Conservation (phyloP, 441 rosid species). For the Brassica balearica region DNA sequence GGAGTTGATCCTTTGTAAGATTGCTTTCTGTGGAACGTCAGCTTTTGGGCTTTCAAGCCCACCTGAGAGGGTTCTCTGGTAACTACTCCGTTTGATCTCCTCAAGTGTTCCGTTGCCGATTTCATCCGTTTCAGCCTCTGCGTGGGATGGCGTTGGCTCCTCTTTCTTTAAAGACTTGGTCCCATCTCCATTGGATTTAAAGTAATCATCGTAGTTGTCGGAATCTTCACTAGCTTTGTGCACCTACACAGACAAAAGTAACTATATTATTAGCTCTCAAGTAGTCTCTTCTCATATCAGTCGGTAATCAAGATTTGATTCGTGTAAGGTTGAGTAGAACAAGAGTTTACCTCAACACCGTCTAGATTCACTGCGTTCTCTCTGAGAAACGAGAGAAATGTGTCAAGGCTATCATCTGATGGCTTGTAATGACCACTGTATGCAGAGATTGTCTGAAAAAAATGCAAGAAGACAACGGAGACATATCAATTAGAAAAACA, state of each 20-base stretch:
- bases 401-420: slow-evolving; percentile 67
- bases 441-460: slow-evolving; percentile 75
- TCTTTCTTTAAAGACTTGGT: slow-evolving; percentile 30
- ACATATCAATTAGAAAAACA: too few species aligned
- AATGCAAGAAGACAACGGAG: not conserved
- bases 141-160: slow-evolving; percentile 27
- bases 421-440: slow-evolving; percentile 97
- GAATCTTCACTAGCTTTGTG: slow-evolving; percentile 71
- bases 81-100: slow-evolving; percentile 42
- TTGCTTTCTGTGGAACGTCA: slow-evolving; percentile 59
- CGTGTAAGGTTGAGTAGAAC: not conserved
- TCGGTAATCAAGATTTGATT: slow-evolving; percentile 1
- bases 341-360: slow-evolving; percentile 67
- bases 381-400: slow-evolving; percentile 66
- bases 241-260: slow-evolving; percentile 50
- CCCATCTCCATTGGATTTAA: slow-evolving; percentile 35
- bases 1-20: slow-evolving; percentile 84
- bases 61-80: slow-evolving; percentile 83
- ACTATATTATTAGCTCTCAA: not conserved
- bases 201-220: slow-evolving; percentile 52
- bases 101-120: slow-evolving; percentile 27
- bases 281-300: not conserved
- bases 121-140: slow-evolving; percentile 39
- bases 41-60: slow-evolving; percentile 79
- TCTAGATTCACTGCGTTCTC: slow-evolving; percentile 70